Evolutionary conservation across 75 land plant species (phyloP).

Genomic region (Selaginella moellendorffii): DNA sequence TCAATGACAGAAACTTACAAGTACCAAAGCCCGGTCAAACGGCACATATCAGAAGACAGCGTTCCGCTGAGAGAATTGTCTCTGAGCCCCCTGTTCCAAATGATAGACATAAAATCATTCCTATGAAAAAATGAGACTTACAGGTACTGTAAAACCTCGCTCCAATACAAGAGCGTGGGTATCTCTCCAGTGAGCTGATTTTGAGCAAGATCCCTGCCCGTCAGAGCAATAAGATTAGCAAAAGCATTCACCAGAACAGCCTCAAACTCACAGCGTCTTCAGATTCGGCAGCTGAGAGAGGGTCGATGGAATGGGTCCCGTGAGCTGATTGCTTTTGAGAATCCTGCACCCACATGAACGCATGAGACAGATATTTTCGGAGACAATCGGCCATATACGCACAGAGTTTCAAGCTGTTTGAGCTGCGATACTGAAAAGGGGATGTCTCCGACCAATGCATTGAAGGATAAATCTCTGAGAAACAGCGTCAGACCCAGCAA

Average conservation of each 20-base stretch:
- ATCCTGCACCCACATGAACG: constrained; percentile 43
- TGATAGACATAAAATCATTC: background rate
- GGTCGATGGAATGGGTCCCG: constrained; percentile 80
- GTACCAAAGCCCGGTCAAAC: background rate
- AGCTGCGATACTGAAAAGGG: constrained; percentile 73
- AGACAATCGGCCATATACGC: no score
- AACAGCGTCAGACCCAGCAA: no score
- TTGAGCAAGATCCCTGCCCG: constrained; percentile 78
- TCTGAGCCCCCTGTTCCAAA: background rate
- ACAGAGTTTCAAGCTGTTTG: constrained; percentile 57
- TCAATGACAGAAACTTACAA: background rate
- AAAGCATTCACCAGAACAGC: constrained; percentile 6
- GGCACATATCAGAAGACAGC: constrained; percentile 1
- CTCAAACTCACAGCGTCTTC: constrained; percentile 54
- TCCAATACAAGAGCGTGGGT: constrained; percentile 89
- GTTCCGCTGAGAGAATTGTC: background rate
- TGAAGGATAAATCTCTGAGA: constrained; percentile 8
- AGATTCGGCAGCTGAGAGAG: constrained; percentile 81
- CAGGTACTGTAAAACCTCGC: constrained; percentile 91
- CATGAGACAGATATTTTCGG: no score
- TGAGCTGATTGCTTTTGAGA: constrained; percentile 56
- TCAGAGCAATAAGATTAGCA: no score
- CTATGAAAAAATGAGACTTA: constrained; percentile 17
- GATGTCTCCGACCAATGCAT: constrained; percentile 12
- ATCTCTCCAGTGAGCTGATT: constrained; percentile 80